Conservation (phyloP, 2,329 filamentous ascomycete genomes). For the Penicillium capsulatum region DNA sequence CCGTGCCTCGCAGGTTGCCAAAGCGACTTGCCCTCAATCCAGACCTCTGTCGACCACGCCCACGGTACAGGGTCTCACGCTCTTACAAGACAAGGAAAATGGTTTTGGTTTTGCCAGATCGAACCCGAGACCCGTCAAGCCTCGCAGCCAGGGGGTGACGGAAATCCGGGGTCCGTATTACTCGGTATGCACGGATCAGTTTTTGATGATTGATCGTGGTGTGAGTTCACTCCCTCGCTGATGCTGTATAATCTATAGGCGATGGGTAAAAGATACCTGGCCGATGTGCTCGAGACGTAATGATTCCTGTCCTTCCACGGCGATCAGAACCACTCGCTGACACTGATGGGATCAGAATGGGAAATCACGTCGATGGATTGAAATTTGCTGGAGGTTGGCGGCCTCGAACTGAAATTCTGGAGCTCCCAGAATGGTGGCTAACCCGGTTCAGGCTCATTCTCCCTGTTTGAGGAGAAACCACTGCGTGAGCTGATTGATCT, state of each 20-base stretch:
- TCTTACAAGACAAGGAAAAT: constrained; percentile 49
- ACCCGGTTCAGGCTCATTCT: constrained; percentile 44
- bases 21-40: constrained; percentile 4
- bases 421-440: neutral
- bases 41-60: constrained; percentile 20
- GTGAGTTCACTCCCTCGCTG: neutral
- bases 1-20: constrained; percentile 9
- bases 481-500: constrained; percentile 49
- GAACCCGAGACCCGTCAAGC: constrained; percentile 49
- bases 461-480: constrained; percentile 46
- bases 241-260: constrained; percentile 25
- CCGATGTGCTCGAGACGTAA: constrained; percentile 53
- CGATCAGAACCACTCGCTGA: too few relatives aligned
- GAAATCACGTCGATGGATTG: constrained; percentile 52
- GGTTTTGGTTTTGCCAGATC: constrained; percentile 51
- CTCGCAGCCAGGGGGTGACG: constrained; percentile 49
- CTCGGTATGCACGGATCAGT: constrained; percentile 32
- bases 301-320: too few relatives aligned
- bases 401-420: neutral
- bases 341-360: too few relatives aligned
- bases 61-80: constrained; percentile 20
- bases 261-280: constrained; percentile 52
- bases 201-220: too few relatives aligned
- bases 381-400: constrained; percentile 50
- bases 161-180: constrained; percentile 57